These are phyloP conservation scores for Arthrobotrys musiformis DNA, from an alignment of 2,329 filamentous ascomycete genomes.

Conservation along the genomic window DNA sequence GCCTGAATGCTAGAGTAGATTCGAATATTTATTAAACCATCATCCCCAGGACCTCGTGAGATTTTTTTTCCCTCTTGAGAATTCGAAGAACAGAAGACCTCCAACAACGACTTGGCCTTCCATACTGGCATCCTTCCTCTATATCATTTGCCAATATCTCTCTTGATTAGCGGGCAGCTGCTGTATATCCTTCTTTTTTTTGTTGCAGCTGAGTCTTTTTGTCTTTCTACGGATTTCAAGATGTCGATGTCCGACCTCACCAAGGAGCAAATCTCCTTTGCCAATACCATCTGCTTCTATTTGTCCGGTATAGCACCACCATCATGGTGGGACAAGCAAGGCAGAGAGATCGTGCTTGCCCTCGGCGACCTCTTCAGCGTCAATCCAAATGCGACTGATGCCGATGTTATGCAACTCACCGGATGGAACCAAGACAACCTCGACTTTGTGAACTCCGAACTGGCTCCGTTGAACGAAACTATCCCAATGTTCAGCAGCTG, in stretches of 20 bases:
- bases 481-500: slow-evolving; percentile 21
- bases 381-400: slow-evolving; percentile 22
- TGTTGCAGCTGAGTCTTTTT: slow-evolving; percentile 14
- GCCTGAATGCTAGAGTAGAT: not conserved
- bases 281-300: slow-evolving; percentile 53
- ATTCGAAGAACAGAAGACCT: slow-evolving; percentile 49
- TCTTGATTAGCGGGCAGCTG: slow-evolving; percentile 21
- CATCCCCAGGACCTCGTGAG: slow-evolving; percentile 29
- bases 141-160: slow-evolving; percentile 34
- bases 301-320: slow-evolving; percentile 27
- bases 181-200: slow-evolving; percentile 24
- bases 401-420: slow-evolving; percentile 27
- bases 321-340: slow-evolving; percentile 37
- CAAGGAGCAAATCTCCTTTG: slow-evolving; percentile 6
- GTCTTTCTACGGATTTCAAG: slow-evolving; percentile 28
- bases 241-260: slow-evolving; percentile 40
- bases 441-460: slow-evolving; percentile 25
- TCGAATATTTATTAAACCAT: slow-evolving; percentile 35
- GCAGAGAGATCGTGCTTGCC: slow-evolving; percentile 38
- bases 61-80: slow-evolving; percentile 24
- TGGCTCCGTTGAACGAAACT: slow-evolving; percentile 47
- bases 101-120: slow-evolving; percentile 30
- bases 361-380: slow-evolving; percentile 10
- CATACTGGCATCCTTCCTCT: slow-evolving; percentile 23
- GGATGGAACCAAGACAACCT: slow-evolving; percentile 35